Conservation (phyloP, 495 filamentous ascomycete species). For the Penicillium argentinense region DNA sequence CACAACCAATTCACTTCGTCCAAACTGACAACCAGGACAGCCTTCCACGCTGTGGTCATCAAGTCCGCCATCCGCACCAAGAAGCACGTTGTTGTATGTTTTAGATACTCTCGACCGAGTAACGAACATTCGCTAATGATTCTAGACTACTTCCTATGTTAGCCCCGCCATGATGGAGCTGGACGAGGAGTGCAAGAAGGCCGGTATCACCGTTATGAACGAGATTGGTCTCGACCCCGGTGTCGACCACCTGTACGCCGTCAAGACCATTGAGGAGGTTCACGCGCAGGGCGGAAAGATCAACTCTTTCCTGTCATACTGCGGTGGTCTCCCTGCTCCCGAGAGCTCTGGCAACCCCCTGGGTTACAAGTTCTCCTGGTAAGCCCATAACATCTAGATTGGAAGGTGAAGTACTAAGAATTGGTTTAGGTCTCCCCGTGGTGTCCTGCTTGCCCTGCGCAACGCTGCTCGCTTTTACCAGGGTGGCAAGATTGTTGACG, state of each 20-base stretch:
- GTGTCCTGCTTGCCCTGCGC: slow-evolving; percentile 80
- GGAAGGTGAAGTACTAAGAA: neutral
- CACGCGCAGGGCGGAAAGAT: slow-evolving; percentile 87
- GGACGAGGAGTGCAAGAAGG: slow-evolving; percentile 78
- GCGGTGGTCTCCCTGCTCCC: slow-evolving; percentile 81
- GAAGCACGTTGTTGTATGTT: slow-evolving; percentile 93
- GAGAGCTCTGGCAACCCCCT: slow-evolving; percentile 88
- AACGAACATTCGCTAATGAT: slow-evolving; percentile 88
- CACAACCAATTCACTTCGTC: neutral
- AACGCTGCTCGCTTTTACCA: slow-evolving; percentile 85
- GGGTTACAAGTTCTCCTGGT: slow-evolving; percentile 96
- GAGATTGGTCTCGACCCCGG: slow-evolving; percentile 77
- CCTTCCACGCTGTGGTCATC: slow-evolving; percentile 85
- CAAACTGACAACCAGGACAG: neutral
- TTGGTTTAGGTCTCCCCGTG: slow-evolving; percentile 60
- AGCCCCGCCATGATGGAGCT: slow-evolving; percentile 91
- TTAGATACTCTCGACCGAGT: slow-evolving; percentile 56
- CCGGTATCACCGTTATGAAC: slow-evolving; percentile 97
- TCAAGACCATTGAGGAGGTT: slow-evolving; percentile 81
- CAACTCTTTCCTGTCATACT: slow-evolving; percentile 79
- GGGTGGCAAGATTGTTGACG: slow-evolving; percentile 67
- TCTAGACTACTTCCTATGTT: slow-evolving; percentile 95
- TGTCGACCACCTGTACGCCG: slow-evolving; percentile 55
- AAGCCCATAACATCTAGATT: slow-evolving; percentile 30
- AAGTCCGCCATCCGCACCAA: slow-evolving; percentile 91